Evolutionary conservation across 2,329 filamentous ascomycete species (phyloP), one percentile per base, ranked within the genome.

Genomic region (Periconia sp.): DNA sequence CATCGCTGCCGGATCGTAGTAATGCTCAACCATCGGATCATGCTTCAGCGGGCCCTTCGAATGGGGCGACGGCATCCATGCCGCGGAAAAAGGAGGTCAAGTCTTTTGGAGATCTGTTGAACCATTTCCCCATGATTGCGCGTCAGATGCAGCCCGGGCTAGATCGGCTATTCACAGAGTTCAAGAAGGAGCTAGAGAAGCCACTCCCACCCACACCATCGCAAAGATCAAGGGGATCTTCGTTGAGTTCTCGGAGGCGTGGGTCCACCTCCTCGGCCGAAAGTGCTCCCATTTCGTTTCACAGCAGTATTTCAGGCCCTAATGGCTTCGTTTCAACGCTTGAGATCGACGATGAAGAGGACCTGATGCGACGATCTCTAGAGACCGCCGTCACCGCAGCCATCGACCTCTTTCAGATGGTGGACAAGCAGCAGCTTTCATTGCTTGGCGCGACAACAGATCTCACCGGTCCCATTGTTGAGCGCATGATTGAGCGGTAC

Each of bases 361-460:
- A 95, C 55, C 79, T 90, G 21, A 92, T 99, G 86, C 81, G 92
- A 42, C 85, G 85, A 16, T 90, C 91, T 12, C 75, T 97, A 11
- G 94, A 99, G 71, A 95, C 89, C 1, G 92, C 92, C 1, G 89
- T 99, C 9, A 96, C 90, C 8, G 83, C 88, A 8, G 94, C 92
- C 0, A 97, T 99, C 54, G 94, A 99, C 61, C 79, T 97, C 1
- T 99, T 99, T 56, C 92, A 97, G 61, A 85, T 86, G 46, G 92
- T 99, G 5, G 94, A 99, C 66, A 96, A 96, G 68, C 89, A 95
- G 60, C 94, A 97, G 61, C 76, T 99, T 19, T 96, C 92, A 3
- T 79, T 95, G 24, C 78, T 99, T 4, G 94, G 92, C 13, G 89
- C 92, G 4, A 96, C 91, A 1, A 99, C 95, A 2, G 91, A 96